Conservation (phyloP, 2,329 filamentous ascomycete species). For the Ophiostoma ulmi region DNA sequence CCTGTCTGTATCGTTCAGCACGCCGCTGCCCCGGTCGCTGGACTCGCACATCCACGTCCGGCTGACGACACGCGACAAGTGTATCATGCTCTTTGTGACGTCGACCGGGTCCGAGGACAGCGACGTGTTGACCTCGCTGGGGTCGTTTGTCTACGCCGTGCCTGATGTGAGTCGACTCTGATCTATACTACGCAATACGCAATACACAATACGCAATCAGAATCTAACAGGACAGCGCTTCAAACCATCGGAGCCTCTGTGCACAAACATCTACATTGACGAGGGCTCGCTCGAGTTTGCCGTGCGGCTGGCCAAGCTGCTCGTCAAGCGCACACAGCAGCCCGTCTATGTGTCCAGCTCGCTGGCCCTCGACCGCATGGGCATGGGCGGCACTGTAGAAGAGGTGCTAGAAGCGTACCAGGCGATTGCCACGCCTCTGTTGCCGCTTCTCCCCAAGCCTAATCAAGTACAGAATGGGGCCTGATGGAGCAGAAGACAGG, state of each 20-base stretch:
- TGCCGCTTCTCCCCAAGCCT: slow-evolving; percentile 46
- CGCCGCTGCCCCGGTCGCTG: slow-evolving; percentile 55
- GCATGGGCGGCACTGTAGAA: slow-evolving; percentile 74
- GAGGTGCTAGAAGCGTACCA: slow-evolving; percentile 91
- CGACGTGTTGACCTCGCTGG: slow-evolving; percentile 56
- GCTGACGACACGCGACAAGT: slow-evolving; percentile 53
- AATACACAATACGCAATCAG: too few relatives aligned
- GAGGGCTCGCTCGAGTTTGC: slow-evolving; percentile 81
- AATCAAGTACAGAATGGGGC: not conserved
- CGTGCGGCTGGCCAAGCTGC: slow-evolving; percentile 72
- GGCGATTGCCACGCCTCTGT: slow-evolving; percentile 65
- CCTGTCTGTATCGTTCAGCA: slow-evolving; percentile 45
- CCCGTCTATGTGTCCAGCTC: slow-evolving; percentile 92
- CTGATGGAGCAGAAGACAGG: not conserved
- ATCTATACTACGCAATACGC: too few relatives aligned
- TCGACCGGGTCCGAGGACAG: slow-evolving; percentile 38
- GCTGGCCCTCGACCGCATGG: slow-evolving; percentile 67
- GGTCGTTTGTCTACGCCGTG: slow-evolving; percentile 90
- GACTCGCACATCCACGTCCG: slow-evolving; percentile 59
- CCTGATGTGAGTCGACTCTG: slow-evolving; percentile 62
- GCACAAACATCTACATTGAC: slow-evolving; percentile 72
- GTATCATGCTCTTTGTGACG: slow-evolving; percentile 56
- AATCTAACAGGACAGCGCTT: slow-evolving; percentile 41
- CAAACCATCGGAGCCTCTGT: slow-evolving; percentile 58
- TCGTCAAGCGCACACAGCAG: slow-evolving; percentile 65